Evolutionary conservation across 805 yeast species (phyloP), one percentile per base, ranked within the genome.

Genomic region (Kodamaea kaohsiungensis): DNA sequence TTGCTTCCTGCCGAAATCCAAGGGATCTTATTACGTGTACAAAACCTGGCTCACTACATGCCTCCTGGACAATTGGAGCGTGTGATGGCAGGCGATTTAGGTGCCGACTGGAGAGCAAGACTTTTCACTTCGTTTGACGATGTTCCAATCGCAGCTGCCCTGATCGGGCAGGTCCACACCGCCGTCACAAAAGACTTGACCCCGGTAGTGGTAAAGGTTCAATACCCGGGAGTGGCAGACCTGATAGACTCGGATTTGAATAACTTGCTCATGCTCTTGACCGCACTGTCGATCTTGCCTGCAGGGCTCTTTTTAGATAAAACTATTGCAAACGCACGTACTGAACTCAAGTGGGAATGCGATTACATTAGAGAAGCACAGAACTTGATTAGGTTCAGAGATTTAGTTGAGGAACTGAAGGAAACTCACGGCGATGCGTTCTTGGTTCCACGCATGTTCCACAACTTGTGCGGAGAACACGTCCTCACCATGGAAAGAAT

Each of bases 271-370:
- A 76, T 92, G 80, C 76, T 95, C 37, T 75, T 95, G 60, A 86
- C 96, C 3, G 98, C 98, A 2, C 88, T 96, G 13, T 78, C 91
- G 25, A 72, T 95, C 56, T 76, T 95, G 46, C 99, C 99, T 16
- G 87, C 89, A 47, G 99, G 99, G 0, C 77, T 95, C 61, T 95
- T 91, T 65, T 79, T 96, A 46, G 98, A 95, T 60, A 89, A 87
- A 61, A 90, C 98, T 18, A 85, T 95, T 54, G 97, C 88, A 18
- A 93, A 91, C 70, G 98, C 99, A 1, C 81, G 99, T 60, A 83
- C 83, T 15, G 99, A 95, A 69, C 78, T 95, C 60, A 91, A 91
- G 62, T 93, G 98, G 98, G 99, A 95, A 72, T 93, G 98, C 72
- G 98, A 95, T 71, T 95, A 95, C 66, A 71, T 86, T 22, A 83